A percentile compares a stretch with the other conserved stretches of the same genome.
Evolutionary conservation across 768 basidiomycete genomes (phyloP).

Genomic region (Pilatotrama ljubarskyi): DNA sequence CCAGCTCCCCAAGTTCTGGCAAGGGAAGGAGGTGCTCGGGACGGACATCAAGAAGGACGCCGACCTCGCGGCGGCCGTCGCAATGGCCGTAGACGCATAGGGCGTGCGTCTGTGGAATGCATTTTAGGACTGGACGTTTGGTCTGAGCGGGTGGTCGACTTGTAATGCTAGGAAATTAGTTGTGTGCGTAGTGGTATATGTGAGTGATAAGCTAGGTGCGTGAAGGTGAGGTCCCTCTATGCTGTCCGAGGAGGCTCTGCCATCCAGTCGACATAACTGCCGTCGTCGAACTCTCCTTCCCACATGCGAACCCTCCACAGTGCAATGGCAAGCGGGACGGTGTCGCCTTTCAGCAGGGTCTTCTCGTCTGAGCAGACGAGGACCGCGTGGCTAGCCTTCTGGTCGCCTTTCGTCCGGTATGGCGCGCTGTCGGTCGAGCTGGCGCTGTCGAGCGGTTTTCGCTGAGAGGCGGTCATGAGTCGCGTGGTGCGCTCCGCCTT

Average conservation of each 20-base stretch:
- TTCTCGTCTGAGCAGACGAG: constrained; percentile 54
- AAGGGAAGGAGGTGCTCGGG: constrained; percentile 73
- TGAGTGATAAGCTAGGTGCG: neutral
- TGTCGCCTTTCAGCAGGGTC: constrained; percentile 55
- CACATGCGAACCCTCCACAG: constrained; percentile 82
- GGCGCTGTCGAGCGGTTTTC: neutral
- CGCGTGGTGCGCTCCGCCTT: constrained; percentile 43
- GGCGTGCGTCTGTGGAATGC: constrained; percentile 15
- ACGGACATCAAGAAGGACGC: constrained; percentile 25
- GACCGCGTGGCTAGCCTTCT: constrained; percentile 69
- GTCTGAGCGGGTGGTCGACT: constrained; percentile 7
- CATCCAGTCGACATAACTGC: constrained; percentile 5
- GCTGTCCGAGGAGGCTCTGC: neutral
- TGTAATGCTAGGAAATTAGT: constrained; percentile 12
- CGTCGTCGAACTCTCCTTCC: constrained; percentile 45
- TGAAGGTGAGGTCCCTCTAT: neutral
- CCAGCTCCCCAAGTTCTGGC: constrained; percentile 88
- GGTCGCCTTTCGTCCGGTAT: constrained; percentile 29
- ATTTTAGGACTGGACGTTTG: constrained; percentile 14
- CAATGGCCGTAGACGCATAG: constrained; percentile 47
- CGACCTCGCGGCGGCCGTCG: constrained; percentile 30
- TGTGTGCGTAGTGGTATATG: neutral
- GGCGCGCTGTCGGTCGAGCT: neutral
- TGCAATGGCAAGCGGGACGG: constrained; percentile 65
- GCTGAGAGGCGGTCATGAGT: neutral